A percentile compares a stretch with the other conserved stretches of the same genome.
Evolutionary conservation across 345 rosid genomes (phyloP).

Genomic region (Camelina hispida): DNA sequence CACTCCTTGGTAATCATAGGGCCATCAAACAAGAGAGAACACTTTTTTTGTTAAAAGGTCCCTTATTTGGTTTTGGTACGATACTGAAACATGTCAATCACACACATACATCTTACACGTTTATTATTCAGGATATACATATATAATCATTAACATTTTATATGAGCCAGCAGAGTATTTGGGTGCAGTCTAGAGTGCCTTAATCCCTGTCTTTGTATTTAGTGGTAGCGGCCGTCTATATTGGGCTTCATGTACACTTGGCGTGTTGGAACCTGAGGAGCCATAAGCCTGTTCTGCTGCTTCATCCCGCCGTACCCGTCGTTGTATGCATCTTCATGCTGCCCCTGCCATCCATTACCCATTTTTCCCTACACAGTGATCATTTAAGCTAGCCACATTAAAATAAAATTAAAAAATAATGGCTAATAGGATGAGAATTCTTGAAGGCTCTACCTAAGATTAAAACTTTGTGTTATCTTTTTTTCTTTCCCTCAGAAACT

Average conservation of each 20-base stretch:
- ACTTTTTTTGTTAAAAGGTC: slow-evolving; percentile 1
- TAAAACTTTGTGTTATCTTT: too few relatives aligned
- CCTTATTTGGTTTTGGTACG: neutral
- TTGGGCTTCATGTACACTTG: slow-evolving; percentile 27
- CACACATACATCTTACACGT: slow-evolving; percentile 12
- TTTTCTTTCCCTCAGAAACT: too few relatives aligned
- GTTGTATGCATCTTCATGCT: slow-evolving; percentile 8
- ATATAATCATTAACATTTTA: slow-evolving; percentile 13
- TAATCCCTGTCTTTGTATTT: slow-evolving; percentile 9
- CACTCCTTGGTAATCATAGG: neutral
- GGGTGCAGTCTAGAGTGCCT: slow-evolving; percentile 25
- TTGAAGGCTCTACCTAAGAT: too few relatives aligned
- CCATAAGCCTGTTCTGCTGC: slow-evolving; percentile 32
- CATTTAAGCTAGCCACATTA: neutral
- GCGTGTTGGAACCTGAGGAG: slow-evolving; percentile 30
- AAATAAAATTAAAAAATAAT: too few relatives aligned
- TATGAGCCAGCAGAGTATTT: neutral
- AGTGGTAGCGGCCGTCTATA: neutral
- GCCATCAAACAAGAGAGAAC: slow-evolving; percentile 17
- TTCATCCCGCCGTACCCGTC: neutral
- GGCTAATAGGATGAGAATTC: too few relatives aligned
- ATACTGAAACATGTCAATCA: slow-evolving; percentile 32
- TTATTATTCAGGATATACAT: neutral
- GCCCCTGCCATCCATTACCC: slow-evolving; percentile 37
- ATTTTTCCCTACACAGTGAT: slow-evolving; percentile 21